Evolutionary conservation across 2,329 filamentous ascomycete genomes (phyloP).

Genomic region (Fusarium floridanum): DNA sequence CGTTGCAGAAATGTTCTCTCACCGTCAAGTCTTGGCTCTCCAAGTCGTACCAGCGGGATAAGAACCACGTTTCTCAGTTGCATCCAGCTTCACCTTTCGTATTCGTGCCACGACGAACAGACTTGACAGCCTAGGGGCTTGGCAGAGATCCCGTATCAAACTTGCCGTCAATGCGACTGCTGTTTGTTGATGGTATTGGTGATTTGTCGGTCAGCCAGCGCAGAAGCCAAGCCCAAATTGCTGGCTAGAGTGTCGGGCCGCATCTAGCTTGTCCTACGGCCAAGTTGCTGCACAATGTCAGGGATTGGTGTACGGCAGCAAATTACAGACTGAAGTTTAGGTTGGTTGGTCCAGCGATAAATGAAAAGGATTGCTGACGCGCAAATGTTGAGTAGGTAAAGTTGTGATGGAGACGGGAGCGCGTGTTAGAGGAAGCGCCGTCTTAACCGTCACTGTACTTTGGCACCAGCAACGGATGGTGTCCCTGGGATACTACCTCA

Average conservation of each 20-base stretch:
- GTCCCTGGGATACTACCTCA: background rate
- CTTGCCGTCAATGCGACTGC: background rate
- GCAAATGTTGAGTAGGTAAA: background rate
- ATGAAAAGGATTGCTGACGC: background rate
- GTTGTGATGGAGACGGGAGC: background rate
- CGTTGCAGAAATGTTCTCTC: background rate
- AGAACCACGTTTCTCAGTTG: constrained; percentile 17
- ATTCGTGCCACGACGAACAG: background rate
- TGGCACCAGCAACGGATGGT: background rate
- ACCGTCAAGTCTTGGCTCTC: background rate
- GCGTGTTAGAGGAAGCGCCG: background rate
- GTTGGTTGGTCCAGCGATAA: background rate
- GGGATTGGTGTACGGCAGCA: constrained; percentile 15
- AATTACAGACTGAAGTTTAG: background rate
- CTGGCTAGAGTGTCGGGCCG: background rate
- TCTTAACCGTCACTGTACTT: background rate
- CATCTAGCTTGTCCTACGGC: background rate
- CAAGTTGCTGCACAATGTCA: constrained; percentile 7
- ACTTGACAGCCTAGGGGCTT: constrained; percentile 2
- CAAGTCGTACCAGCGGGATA: background rate
- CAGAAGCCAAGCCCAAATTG: background rate
- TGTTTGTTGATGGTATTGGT: background rate
- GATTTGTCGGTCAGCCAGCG: background rate
- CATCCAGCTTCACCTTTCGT: background rate
- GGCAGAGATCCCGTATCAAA: background rate